phyloP scores from a whole-genome alignment of 306 rosid species.

The Vigna unguiculata region DNA sequence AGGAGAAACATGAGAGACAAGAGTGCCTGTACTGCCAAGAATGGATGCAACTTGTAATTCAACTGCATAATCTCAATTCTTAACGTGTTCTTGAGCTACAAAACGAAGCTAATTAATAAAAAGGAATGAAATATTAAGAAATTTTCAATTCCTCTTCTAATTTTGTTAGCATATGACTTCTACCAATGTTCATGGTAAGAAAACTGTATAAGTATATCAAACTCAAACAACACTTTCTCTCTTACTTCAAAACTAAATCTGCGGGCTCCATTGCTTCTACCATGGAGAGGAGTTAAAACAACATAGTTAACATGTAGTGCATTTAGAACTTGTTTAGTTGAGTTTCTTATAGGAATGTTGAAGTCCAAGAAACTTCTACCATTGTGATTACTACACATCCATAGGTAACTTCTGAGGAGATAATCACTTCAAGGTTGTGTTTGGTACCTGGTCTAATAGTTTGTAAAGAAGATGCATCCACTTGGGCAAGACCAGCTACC shows the following conservation, averaged over 20 bases:
- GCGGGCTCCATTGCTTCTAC: constrained; percentile 52
- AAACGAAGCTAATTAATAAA: constrained; percentile 26
- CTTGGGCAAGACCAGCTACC: constrained; percentile 55
- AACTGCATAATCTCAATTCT: constrained; percentile 55
- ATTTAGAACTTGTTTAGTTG: constrained; percentile 60
- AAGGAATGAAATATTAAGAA: background rate
- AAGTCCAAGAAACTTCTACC: constrained; percentile 68
- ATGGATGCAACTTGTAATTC: constrained; percentile 53
- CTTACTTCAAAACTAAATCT: constrained; percentile 64
- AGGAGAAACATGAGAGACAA: constrained; percentile 62
- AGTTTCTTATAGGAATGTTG: constrained; percentile 61
- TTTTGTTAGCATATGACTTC: background rate
- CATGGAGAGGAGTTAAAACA: constrained; percentile 45
- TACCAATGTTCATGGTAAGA: background rate
- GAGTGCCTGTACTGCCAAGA: constrained; percentile 61
- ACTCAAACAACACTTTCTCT: background rate
- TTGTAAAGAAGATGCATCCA: constrained; percentile 58
- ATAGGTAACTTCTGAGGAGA: constrained; percentile 39
- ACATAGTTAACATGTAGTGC: constrained; percentile 60
- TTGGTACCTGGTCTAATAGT: constrained; percentile 46
- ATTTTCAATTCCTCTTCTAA: constrained; percentile 4
- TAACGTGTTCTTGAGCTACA: constrained; percentile 59
- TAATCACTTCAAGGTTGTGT: constrained; percentile 56
- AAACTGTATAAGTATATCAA: background rate
- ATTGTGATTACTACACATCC: constrained; percentile 58